Conservation (phyloP, 2,329 filamentous ascomycete species). For the Fusarium gaditjirri region DNA sequence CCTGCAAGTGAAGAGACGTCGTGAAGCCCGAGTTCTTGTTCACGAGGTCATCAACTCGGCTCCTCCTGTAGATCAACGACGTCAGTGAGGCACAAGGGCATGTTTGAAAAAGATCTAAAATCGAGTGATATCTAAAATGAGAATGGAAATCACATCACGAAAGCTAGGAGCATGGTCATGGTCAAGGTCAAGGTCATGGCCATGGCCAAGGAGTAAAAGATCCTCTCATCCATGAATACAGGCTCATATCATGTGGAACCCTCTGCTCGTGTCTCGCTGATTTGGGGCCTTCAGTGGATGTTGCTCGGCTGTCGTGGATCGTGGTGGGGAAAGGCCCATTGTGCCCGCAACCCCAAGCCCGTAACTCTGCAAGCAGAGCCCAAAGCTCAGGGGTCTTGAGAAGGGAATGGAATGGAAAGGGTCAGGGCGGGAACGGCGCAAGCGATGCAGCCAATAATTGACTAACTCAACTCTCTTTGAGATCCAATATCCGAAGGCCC, state of each 20-base stretch:
- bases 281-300: constrained; percentile 5
- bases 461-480: constrained; percentile 13
- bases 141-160: constrained; percentile 1
- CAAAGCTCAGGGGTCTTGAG: constrained; percentile 7
- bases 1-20: constrained; percentile 11
- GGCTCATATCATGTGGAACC: constrained; percentile 23
- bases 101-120: constrained; percentile 11
- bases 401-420: constrained; percentile 1
- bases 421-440: constrained; percentile 27
- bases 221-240: constrained; percentile 7
- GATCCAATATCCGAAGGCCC: constrained; percentile 37
- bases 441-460: constrained; percentile 16
- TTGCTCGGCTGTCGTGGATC: constrained; percentile 24
- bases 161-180: neutral
- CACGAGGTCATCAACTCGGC: constrained; percentile 11
- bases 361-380: neutral
- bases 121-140: constrained; percentile 8
- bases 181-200: neutral
- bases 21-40: constrained; percentile 28
- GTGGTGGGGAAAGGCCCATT: constrained; percentile 24
- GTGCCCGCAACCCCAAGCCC: constrained; percentile 39
- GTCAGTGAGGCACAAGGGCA: constrained; percentile 25
- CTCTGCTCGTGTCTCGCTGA: constrained; percentile 2
- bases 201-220: constrained; percentile 1
- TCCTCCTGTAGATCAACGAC: constrained; percentile 35